Conservation (phyloP, 352 stramenopile species). For the Globisporangium barbulae region DNA sequence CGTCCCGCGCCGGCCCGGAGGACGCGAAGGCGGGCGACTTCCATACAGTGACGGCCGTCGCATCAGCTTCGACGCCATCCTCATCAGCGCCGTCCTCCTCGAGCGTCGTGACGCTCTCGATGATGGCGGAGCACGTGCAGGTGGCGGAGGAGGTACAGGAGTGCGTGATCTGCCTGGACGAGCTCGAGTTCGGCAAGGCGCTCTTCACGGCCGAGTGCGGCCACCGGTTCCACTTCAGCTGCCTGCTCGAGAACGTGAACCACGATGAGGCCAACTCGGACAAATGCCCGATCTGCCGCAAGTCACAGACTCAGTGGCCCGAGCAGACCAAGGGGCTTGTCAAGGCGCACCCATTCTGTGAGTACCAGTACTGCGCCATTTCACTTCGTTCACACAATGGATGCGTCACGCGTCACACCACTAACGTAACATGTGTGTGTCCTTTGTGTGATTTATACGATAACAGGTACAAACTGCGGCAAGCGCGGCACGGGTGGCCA, state of each 20-base stretch:
- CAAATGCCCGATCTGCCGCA: constrained; percentile 88
- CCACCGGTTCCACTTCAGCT: constrained; percentile 86
- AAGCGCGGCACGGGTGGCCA: constrained; percentile 68
- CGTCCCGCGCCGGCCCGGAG: background rate
- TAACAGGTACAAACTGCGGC: constrained; percentile 66
- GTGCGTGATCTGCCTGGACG: constrained; percentile 85
- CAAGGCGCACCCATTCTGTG: constrained; percentile 84
- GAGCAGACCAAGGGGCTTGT: constrained; percentile 83
- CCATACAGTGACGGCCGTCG: constrained; percentile 18
- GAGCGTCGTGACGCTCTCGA: constrained; percentile 35
- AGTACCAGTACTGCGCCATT: constrained; percentile 6
- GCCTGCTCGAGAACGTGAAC: constrained; percentile 86
- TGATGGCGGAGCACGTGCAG: constrained; percentile 22
- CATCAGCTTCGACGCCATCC: background rate
- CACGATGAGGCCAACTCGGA: constrained; percentile 87
- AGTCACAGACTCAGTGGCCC: constrained; percentile 79
- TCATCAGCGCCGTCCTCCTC: background rate
- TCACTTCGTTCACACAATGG: background rate
- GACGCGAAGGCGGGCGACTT: constrained; percentile 15
- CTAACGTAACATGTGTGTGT: background rate
- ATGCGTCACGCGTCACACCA: background rate
- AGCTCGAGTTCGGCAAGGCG: constrained; percentile 55
- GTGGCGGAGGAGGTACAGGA: constrained; percentile 45
- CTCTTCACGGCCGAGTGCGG: constrained; percentile 85
- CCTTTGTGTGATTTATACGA: background rate